Evolutionary conservation across 352 stramenopile genomes (phyloP), one percentile per base, ranked within the genome.

Genomic region (Pythium apleroticum): DNA sequence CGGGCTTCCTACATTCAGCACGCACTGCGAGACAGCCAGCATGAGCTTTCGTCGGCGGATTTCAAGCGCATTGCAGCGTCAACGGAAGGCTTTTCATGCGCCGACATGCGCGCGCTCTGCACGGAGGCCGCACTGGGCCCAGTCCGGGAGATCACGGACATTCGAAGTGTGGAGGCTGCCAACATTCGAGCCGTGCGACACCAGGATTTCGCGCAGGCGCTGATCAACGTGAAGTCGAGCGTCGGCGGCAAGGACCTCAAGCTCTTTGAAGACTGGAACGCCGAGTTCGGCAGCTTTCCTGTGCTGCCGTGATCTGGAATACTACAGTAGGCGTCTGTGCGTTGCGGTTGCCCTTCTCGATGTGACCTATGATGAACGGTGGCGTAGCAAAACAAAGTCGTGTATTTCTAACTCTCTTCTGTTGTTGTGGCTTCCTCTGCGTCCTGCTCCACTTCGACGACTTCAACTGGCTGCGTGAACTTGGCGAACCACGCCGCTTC

Each of bases 401-500:
- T 22, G 43, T 50, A 25, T 50, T 22, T 43, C 50, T 57, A 58
- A 5, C 15, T 57, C 15, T 27, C 7, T 9, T 37, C 46, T 20
- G 28, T 41, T 56, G 15, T 22, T 53, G 12, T 17, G n/a, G 43
- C 14, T 6, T 25, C 14, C 11, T 50, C 63, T 0, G 39, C 28
- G 17, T 67, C 65, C 1, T 54, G 53, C 3, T 65, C 65, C 9
- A 65, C 54, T 10, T 49, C 50, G 4, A 73, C 30, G 48, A 75
- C 68, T 31, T 75, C 76, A 0, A 71, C 72, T 17, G 78, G 74
- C 30, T 84, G 68, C 7, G 75, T 67, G 65, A 84, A 85, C 57
- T 81, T 78, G 30, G 74, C 70, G 37, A 90, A 90, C 84, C 82
- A 93, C 30, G 54, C 22, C 35, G 80, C 73, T 2, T 75, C 50